Base-by-base conservation (phyloP, 306 rosid species). In the Cicer judaicum region DNA sequence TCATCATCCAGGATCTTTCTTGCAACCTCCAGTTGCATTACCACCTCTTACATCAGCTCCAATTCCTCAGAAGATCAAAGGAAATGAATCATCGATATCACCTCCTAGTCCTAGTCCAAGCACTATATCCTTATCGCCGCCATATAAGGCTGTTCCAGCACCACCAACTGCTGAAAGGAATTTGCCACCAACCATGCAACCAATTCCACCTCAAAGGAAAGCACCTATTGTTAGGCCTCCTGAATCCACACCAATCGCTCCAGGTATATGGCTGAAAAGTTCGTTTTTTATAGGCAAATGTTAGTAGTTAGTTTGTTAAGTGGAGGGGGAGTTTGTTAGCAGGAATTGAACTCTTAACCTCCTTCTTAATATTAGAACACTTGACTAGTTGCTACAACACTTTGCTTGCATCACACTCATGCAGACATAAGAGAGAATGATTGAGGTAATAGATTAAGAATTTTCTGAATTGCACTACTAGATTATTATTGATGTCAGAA, bases 1-100 rank as follows among this genome's bases (percentile, higher is more conserved):
- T 44, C 84, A 65, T 61, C 77, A 71, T 81, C 56, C 81, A 93
- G 97, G 87, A 65, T 74, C 90, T n/a, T 73, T 85, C 79, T 72
- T 79, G 76, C 87, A 59, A 21, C 87, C 82, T 46, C 85, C 83
- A 68, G 76, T 78, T 55, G 70, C 84, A 73, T 74, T 62, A 71
- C 88, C 84, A 8, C 86, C 88, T 79, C 70, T 78, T 72, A 16
- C 70, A 5, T 77, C 91, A 46, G 56, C 84, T 79, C 88, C 90
- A 38, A 43, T 64, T 73, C 82, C 86, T 38, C 80, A 55, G 60
- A 74, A 70, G 49, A 76, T 8, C 8, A 72, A 75, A 44, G 88
- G 73, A 68, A 66, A 64, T 39, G 78, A 75, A 41, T 87, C 98
- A 15, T 82, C 90, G 6, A 19, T 76, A 55, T 78, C 93, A 29